Evolutionary conservation across 306 rosid genomes (phyloP), one percentile per base, ranked within the genome.

Genomic region (Citrullus mucosospermus): DNA sequence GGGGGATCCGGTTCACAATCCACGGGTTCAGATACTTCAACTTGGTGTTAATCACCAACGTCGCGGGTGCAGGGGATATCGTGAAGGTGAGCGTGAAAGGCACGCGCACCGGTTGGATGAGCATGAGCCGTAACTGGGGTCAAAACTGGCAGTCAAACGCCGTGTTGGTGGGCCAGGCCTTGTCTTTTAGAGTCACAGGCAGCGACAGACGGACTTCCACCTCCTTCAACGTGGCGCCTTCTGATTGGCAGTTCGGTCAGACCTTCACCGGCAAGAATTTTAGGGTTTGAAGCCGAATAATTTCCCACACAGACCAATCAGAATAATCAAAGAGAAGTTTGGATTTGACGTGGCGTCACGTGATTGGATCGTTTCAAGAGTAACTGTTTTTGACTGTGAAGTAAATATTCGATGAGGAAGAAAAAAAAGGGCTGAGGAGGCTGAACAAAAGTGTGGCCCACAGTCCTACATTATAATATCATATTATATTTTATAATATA

Each of bases 141-240:
- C 93, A 89, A 56, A 89, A 89, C 59, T 89, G 93, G 93, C 93
- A 89, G 82, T 89, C 93, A 11, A 89, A 88, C 82, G 88, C 93
- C 16, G 90, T 90, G 12, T 70, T 90, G 61, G 93, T 88, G 81
- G 93, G 93, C 9, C 93, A 90, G 80, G 54, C 93, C 0, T 34
- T 90, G 74, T 90, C 93, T 0, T 90, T 90, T 60, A 81, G 93
- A 22, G 91, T 90, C 32, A 80, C 91, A 0, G 81, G 81, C 60
- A 83, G 93, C 25, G 93, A 90, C 83, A 85, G 93, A 48, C 83
- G 93, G 66, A 81, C 85, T 14, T 90, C 93, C 12, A 90, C 93
- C 51, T 82, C 93, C 0, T 86, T 85, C 88, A 86, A 90, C 80
- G 84, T 90, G 1, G 90, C 84, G 11, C 91, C 93, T 0, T 30